Percentiles rank a stretch among this genome's conserved stretches.
phyloP scores from a whole-genome alignment of 768 basidiomycete species.

The Epithele typhae region DNA sequence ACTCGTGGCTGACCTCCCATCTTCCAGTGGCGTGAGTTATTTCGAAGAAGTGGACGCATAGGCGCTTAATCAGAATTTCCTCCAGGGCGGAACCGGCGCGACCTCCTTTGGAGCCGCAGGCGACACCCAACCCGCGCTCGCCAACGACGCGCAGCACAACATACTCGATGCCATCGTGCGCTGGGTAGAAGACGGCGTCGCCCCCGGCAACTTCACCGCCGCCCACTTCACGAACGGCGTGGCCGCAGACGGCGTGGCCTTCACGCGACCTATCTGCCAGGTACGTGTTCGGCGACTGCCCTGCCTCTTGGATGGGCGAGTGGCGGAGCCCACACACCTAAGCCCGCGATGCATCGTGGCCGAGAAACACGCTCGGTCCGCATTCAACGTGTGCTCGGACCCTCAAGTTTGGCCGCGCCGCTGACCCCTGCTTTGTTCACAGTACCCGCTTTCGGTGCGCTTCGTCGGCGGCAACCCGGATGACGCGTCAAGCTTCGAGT shows the following conservation, averaged over 20 bases:
- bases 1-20: too few relatives aligned
- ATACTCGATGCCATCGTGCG: conserved; percentile 20
- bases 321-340: too few relatives aligned
- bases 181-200: conserved; percentile 25
- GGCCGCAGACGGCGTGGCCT: too few relatives aligned
- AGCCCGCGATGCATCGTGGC: too few relatives aligned
- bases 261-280: too few relatives aligned
- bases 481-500: conserved; percentile 1
- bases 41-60: too few relatives aligned
- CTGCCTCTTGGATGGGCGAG: too few relatives aligned
- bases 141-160: conserved; percentile 5
- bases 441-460: neutral
- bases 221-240: neutral
- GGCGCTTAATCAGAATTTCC: neutral
- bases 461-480: conserved; percentile 4
- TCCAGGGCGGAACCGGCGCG: too few relatives aligned
- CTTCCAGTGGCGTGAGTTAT: too few relatives aligned
- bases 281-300: neutral
- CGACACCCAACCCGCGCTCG: neutral
- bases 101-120: too few relatives aligned
- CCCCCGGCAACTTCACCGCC: conserved; percentile 17
- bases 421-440: neutral
- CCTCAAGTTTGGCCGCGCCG: neutral
- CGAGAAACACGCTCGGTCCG: neutral
- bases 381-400: neutral